Percentiles rank a stretch among this genome's conserved stretches.
Evolutionary conservation across 192 early-diverging fungal species (phyloP).

Genomic region (Podila epicladia): DNA sequence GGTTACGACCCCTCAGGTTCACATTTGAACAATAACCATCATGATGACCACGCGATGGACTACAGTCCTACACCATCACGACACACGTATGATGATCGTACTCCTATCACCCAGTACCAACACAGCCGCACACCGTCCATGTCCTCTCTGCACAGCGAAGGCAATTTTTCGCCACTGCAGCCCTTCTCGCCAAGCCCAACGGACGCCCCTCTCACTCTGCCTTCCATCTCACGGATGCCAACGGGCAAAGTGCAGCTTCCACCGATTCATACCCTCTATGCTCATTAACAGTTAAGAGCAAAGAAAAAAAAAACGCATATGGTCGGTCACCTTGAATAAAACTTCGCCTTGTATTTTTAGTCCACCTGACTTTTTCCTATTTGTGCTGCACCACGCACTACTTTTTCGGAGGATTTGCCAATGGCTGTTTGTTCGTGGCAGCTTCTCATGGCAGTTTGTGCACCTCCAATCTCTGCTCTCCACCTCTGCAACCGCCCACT

Average conservation of each 20-base stretch:
- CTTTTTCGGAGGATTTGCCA: no score
- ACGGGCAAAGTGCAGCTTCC: conserved; percentile 19
- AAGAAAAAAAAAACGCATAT: not conserved
- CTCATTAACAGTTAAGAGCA: not conserved
- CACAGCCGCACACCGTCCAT: conserved; percentile 42
- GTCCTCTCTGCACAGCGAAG: conserved; percentile 39
- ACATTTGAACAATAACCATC: no score
- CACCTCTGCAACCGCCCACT: no score
- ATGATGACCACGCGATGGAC: no score
- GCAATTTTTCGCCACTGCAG: conserved; percentile 27
- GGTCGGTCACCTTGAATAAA: not conserved
- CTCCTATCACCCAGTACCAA: not conserved
- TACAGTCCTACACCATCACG: no score
- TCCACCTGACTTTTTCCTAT: no score
- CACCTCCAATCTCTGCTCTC: no score
- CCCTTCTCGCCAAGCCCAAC: conserved; percentile 15
- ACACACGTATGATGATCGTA: not conserved
- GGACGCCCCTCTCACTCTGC: not conserved
- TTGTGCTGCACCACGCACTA: no score
- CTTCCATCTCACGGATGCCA: not conserved
- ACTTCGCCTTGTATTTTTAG: not conserved
- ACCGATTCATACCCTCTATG: conserved; percentile 37
- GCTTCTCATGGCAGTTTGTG: no score
- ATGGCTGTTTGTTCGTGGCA: no score
- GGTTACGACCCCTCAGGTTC: no score